Base-by-base conservation (phyloP, 306 rosid species). In the Trifolium fragiferum region DNA sequence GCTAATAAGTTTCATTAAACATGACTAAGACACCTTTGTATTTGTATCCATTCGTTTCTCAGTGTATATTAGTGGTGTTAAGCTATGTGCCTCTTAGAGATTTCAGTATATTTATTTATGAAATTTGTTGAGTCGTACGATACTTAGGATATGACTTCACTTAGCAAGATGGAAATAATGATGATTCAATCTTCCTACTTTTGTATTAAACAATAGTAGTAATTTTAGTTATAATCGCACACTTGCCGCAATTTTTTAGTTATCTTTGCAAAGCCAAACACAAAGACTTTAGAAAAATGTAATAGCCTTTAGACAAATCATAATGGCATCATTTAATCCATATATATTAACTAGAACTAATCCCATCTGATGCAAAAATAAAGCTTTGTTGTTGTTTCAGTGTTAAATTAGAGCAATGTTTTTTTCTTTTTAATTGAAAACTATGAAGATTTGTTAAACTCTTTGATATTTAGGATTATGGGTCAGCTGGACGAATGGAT, bases 401-500 rank as follows among this genome's bases (percentile, higher is more conserved):
- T n/a, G n/a, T n/a, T n/a, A n/a, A n/a, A n/a, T 3, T 19, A 16
- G 16, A 38, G 30, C 6, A 38, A 10, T 37, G 6, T 5, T 15
- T 16, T 18, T 20, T 30, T 30, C 33, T 4, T 40, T 10, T 66
- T 6, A 41, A 5, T 40, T 66, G 44, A 18, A 20, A 23, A 51
- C 15, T 40, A 40, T 66, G 73, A 30, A 47, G 0, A 8, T 23
- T 47, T 68, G 20, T 25, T 54, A 4, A 47, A 60, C 13, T 58
- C 47, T 64, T 8, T 49, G 19, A 49, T 12, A 35, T 25, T 51
- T 64, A 91, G 94, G 94, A 91, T 76, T 91, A 91, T 75, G 94
- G 97, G 8, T 87, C 92, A 59, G 73, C 94, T 66, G 88, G 90
- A 73, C 75, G 98, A 68, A 93, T 91, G 97, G 98, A 93, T 83